Conservation (phyloP, 192 early-diverging fungal species). For the Pilobolus umbonatus region DNA sequence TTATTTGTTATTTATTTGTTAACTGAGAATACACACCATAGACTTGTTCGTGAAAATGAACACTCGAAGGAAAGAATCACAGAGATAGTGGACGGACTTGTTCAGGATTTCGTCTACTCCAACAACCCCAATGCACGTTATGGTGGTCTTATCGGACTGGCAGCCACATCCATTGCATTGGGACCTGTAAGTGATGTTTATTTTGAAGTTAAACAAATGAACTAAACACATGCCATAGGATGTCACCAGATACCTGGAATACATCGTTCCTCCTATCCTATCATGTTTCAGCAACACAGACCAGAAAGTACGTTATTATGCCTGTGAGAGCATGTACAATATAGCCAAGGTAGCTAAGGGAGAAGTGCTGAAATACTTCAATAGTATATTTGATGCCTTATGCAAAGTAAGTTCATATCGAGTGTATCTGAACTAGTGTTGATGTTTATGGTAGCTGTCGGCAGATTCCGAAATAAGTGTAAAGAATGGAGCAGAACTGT, state of each 20-base stretch:
- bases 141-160: conserved; percentile 92
- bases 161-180: conserved; percentile 82
- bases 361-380: conserved; percentile 86
- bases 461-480: conserved; percentile 89
- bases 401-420: conserved; percentile 60
- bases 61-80: conserved; percentile 58
- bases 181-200: conserved; percentile 51
- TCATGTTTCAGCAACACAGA: conserved; percentile 91
- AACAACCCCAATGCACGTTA: conserved; percentile 79
- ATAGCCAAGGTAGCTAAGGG: conserved; percentile 93
- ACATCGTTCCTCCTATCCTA: conserved; percentile 91
- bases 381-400: conserved; percentile 96
- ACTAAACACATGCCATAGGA: conserved; percentile 28
- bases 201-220: background rate
- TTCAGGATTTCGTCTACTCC: conserved; percentile 87
- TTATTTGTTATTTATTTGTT: background rate
- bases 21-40: conserved; percentile 9
- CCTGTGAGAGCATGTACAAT: conserved; percentile 98
- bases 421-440: background rate
- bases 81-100: conserved; percentile 69
- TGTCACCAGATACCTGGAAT: conserved; percentile 60
- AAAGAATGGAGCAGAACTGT: conserved; percentile 89
- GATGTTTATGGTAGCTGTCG: conserved; percentile 51
- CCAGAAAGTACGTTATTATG: conserved; percentile 93
- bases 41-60: conserved; percentile 65